These are phyloP conservation scores for Yamadazyma insecticola DNA, from an alignment of 805 yeast species.

Conservation along the genomic window DNA sequence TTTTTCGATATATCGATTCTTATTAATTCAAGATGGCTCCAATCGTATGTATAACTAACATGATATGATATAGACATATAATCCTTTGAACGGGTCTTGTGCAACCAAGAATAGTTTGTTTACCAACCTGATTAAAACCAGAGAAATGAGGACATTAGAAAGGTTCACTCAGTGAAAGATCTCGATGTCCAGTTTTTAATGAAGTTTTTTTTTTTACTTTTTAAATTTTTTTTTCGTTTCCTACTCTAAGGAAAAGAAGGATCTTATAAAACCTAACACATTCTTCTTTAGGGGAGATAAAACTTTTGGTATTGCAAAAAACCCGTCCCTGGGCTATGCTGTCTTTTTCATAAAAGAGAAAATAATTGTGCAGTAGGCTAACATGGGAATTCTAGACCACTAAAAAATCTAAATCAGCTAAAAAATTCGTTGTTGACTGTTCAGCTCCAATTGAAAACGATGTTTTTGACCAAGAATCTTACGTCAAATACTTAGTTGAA, in stretches of 20 bases:
- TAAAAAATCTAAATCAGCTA: constrained; percentile 66
- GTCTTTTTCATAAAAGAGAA: constrained; percentile 24
- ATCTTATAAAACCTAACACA: too few species aligned
- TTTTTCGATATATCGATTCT: too few species aligned
- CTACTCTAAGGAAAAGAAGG: too few species aligned
- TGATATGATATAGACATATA: constrained; percentile 21
- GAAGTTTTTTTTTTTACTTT: too few species aligned
- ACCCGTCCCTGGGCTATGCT: constrained; percentile 50
- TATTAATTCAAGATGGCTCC: constrained; percentile 93
- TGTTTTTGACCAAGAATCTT: constrained; percentile 95
- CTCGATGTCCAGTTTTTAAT: too few species aligned
- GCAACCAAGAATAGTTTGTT: constrained; percentile 8
- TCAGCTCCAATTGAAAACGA: constrained; percentile 97
- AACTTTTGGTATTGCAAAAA: too few species aligned
- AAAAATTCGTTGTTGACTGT: constrained; percentile 92
- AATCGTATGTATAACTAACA: constrained; percentile 64
- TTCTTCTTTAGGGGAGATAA: too few species aligned
- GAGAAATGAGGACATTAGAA: too few species aligned
- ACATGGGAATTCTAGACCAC: constrained; percentile 58
- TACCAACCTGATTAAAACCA: too few species aligned
- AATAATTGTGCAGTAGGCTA: constrained; percentile 70
- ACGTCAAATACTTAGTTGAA: constrained; percentile 97
- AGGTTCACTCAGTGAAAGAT: too few species aligned
- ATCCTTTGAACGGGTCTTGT: constrained; percentile 31
- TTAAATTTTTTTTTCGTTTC: too few species aligned